phyloP scores from a whole-genome alignment of 2,329 filamentous ascomycete species.

The Claviceps africana region DNA sequence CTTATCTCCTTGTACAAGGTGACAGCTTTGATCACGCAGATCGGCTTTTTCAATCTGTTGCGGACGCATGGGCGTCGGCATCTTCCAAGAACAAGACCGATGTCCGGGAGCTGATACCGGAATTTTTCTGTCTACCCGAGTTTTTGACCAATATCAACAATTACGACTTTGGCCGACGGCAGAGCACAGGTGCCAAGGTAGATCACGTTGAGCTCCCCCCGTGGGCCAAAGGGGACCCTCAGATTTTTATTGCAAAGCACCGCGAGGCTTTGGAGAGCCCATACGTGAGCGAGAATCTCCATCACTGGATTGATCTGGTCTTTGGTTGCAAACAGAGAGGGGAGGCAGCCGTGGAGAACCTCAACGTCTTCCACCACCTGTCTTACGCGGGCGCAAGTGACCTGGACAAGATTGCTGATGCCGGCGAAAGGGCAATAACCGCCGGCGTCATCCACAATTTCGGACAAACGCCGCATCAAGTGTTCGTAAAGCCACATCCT shows the following conservation, averaged over 20 bases:
- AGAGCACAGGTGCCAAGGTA: slow-evolving; percentile 66
- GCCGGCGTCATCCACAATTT: slow-evolving; percentile 98
- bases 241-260: slow-evolving; percentile 90
- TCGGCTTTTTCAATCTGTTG: slow-evolving; percentile 84
- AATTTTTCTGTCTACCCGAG: slow-evolving; percentile 94
- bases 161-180: slow-evolving; percentile 82
- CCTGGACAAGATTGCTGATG: slow-evolving; percentile 78
- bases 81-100: slow-evolving; percentile 85
- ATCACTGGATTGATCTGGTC: slow-evolving; percentile 90
- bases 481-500: slow-evolving; percentile 72
- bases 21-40: slow-evolving; percentile 94
- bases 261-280: slow-evolving; percentile 91
- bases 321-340: slow-evolving; percentile 92
- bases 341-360: slow-evolving; percentile 76
- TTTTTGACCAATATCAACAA: slow-evolving; percentile 88
- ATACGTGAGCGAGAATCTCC: slow-evolving; percentile 76
- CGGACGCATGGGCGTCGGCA: slow-evolving; percentile 80
- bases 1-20: slow-evolving; percentile 87
- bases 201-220: slow-evolving; percentile 81
- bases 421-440: slow-evolving; percentile 71
- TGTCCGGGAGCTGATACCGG: slow-evolving; percentile 85
- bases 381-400: slow-evolving; percentile 92
- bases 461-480: slow-evolving; percentile 90
- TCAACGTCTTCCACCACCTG: slow-evolving; percentile 92
- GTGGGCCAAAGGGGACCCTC: slow-evolving; percentile 92